Evolutionary conservation across 1,284 basidiomycete species (phyloP), one percentile per base, ranked within the genome.

Genomic region (Acaromyces ingoldii): DNA sequence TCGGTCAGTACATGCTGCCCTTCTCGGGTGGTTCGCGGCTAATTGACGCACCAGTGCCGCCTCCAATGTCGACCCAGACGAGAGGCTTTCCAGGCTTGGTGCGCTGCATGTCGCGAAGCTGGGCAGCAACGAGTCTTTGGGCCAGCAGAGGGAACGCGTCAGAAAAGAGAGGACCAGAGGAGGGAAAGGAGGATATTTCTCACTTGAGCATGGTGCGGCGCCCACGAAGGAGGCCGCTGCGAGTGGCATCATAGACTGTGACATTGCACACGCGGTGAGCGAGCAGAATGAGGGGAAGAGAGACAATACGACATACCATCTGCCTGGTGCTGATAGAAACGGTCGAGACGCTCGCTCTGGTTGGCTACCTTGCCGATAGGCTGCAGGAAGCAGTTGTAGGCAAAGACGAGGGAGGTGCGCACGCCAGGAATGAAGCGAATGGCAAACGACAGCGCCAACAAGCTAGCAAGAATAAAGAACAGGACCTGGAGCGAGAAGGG

Each of bases 31-130:
- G 7, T 24, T 6, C 15, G 25, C 21, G 9, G 6, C 13, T n/a
- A n/a, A n/a, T n/a, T n/a, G n/a, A 53, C 67, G 53, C 48, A 81
- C 84, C 85, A 9, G 87, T 89, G 30, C 87, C 88, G 25, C 87
- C 88, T 7, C 87, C 88, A 51, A 89, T 84, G 73, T 89, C 88
- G 28, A 89, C 81, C 88, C 88, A 89, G 28, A 89, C 81, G 9
- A 86, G 78, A 25, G 79, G 79, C 64, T 82, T 80, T 0, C 76
- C 64, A 0, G 80, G 79, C 21, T 79, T 62, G 36, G 56, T 55
- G 15, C 61, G 71, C 58, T 77, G 65, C 29, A 77, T 74, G 59
- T 81, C 77, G 30, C 79, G 80, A 15, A 89, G 78, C 69, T 89
- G 85, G 24, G 82, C 82, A 0, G 85, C 85, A 17, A 83, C 82